phyloP scores from a whole-genome alignment of 2,329 filamentous ascomycete genomes.

The Sarocladiaceae sp. region DNA sequence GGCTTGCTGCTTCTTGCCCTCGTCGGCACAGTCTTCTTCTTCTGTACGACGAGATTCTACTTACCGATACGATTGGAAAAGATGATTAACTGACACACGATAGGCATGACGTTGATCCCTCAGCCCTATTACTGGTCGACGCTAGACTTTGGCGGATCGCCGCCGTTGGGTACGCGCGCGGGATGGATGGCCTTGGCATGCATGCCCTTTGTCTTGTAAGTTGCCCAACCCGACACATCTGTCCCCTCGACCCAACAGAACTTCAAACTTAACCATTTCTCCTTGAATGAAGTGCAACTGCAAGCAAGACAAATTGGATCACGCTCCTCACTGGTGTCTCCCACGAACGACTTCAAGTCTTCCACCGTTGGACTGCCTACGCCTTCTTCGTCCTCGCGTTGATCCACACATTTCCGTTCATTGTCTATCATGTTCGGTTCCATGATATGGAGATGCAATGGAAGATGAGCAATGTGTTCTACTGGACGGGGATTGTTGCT shows the following conservation, averaged over 20 bases:
- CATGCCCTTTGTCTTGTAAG: conserved; percentile 45
- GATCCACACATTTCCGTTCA: conserved; percentile 57
- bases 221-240: conserved; percentile 1
- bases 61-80: conserved; percentile 13
- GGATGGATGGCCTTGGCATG: conserved; percentile 50
- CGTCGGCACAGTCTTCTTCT: conserved; percentile 41
- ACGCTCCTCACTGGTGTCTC: conserved; percentile 49
- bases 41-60: conserved; percentile 22
- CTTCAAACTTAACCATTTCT: not conserved
- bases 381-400: conserved; percentile 53
- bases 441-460: conserved; percentile 44
- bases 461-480: conserved; percentile 31
- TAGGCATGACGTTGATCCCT: conserved; percentile 42
- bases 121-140: conserved; percentile 54
- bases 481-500: conserved; percentile 51
- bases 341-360: conserved; percentile 54
- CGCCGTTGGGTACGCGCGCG: conserved; percentile 46
- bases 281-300: conserved; percentile 17
- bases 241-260: too few relatives aligned
- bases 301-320: conserved; percentile 52
- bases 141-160: conserved; percentile 42
- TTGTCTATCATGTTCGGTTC: conserved; percentile 44
- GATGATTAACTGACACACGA: not conserved
- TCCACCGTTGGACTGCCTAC: conserved; percentile 50
- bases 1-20: conserved; percentile 36